Conservation (phyloP, 139 green algal species). For the Volvox reticuliferus region DNA sequence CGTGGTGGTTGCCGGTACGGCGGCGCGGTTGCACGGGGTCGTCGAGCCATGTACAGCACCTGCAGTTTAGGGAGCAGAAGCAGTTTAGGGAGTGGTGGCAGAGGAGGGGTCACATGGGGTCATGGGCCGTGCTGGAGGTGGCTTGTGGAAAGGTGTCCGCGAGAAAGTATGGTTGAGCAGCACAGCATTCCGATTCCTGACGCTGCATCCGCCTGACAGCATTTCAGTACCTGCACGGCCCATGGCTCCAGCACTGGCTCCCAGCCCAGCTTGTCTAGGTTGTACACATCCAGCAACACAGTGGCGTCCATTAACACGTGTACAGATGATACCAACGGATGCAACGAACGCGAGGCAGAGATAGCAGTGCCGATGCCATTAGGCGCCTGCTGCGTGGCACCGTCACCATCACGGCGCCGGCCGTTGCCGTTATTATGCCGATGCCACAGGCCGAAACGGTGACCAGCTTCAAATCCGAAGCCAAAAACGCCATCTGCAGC, state of each 20-base stretch:
- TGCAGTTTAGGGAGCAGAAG: background rate
- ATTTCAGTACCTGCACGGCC: slow-evolving; percentile 60
- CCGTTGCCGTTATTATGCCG: too few relatives aligned
- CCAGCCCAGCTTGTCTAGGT: slow-evolving; percentile 74
- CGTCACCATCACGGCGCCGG: slow-evolving; percentile 2
- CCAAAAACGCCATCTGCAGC: background rate
- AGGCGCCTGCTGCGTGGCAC: slow-evolving; percentile 20
- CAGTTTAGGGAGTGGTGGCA: background rate
- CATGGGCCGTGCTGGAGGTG: too few relatives aligned
- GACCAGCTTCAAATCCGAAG: too few relatives aligned
- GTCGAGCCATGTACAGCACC: background rate
- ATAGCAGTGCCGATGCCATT: background rate
- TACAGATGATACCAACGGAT: slow-evolving; percentile 62
- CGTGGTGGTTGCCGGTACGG: background rate
- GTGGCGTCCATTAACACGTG: slow-evolving; percentile 29
- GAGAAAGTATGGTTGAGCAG: too few relatives aligned
- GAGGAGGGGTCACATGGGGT: background rate
- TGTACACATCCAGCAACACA: slow-evolving; percentile 71
- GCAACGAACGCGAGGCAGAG: background rate
- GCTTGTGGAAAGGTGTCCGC: too few relatives aligned
- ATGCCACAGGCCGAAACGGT: too few relatives aligned
- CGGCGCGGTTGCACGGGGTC: background rate
- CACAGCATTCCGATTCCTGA: too few relatives aligned
- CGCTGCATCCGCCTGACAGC: too few relatives aligned
- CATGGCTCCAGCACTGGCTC: slow-evolving; percentile 85